Percentiles rank a stretch among this genome's conserved stretches.
Evolutionary conservation across 495 filamentous ascomycete species (phyloP).

Genomic region (Talaromyces liani): DNA sequence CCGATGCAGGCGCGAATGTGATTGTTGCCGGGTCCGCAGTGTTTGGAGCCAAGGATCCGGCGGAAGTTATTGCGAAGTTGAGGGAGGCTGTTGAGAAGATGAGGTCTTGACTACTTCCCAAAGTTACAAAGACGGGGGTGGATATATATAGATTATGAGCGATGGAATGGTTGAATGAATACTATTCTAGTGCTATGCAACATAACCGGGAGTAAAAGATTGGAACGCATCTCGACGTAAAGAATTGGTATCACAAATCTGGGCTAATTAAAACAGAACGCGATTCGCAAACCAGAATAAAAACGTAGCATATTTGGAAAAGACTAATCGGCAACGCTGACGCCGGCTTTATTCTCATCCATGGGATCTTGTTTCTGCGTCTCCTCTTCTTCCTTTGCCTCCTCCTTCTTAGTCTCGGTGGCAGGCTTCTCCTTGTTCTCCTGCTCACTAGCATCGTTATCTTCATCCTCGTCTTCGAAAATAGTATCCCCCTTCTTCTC

Average conservation of each 20-base stretch:
- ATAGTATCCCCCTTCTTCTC: constrained; percentile 11
- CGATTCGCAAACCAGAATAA: neutral
- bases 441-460: constrained; percentile 8
- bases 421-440: constrained; percentile 9
- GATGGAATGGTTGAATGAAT: neutral
- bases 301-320: too few relatives aligned
- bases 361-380: constrained; percentile 23
- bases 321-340: constrained; percentile 17
- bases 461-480: constrained; percentile 9
- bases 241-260: neutral
- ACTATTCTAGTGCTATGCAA: neutral
- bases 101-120: constrained; percentile 10
- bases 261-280: neutral
- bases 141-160: neutral
- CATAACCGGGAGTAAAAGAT: neutral
- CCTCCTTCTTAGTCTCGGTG: constrained; percentile 6
- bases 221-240: neutral
- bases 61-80: constrained; percentile 72
- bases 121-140: neutral
- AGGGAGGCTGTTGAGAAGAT: constrained; percentile 69
- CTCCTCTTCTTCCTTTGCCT: neutral
- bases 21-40: constrained; percentile 97
- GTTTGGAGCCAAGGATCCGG: constrained; percentile 84
- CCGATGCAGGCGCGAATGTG: constrained; percentile 93
- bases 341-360: constrained; percentile 18